phyloP scores from a whole-genome alignment of 768 basidiomycete genomes.

The Cystobasidium ongulense region DNA sequence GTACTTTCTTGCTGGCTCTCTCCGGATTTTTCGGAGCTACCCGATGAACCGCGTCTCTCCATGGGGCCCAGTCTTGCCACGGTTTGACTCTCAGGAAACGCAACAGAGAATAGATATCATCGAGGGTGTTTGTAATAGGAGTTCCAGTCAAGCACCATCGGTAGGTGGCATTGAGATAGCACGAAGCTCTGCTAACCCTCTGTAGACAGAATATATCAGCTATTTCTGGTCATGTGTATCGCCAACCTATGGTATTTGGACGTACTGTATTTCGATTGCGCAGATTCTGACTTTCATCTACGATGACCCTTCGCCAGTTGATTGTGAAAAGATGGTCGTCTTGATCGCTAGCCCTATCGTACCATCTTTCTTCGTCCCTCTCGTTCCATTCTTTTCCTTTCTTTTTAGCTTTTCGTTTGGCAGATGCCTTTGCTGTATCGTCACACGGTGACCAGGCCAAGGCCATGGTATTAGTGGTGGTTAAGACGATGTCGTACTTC shows the following conservation, averaged over 20 bases:
- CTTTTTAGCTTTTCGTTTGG: constrained; percentile 42
- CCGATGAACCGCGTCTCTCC: neutral
- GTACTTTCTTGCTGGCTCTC: neutral
- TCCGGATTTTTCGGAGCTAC: neutral
- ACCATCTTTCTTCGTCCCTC: constrained; percentile 37
- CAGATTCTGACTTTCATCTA: constrained; percentile 45
- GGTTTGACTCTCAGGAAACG: constrained; percentile 12
- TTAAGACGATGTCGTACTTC: constrained; percentile 58
- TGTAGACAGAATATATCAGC: too few relatives aligned
- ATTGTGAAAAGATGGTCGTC: constrained; percentile 45
- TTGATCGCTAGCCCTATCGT: constrained; percentile 37
- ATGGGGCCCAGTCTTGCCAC: neutral
- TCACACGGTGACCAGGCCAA: constrained; percentile 46
- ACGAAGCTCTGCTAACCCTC: constrained; percentile 54
- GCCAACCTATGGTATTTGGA: too few relatives aligned
- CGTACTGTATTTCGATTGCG: constrained; percentile 44
- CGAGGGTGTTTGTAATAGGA: constrained; percentile 55
- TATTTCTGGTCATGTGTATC: too few relatives aligned
- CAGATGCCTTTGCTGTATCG: constrained; percentile 25
- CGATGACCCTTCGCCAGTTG: constrained; percentile 45
- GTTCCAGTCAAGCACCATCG: constrained; percentile 60
- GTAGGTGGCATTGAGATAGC: constrained; percentile 52
- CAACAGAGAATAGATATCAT: constrained; percentile 8
- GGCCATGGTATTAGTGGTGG: constrained; percentile 60
- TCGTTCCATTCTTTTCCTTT: constrained; percentile 36